phyloP scores from a whole-genome alignment of 2,329 filamentous ascomycete genomes.

The Penicillium sp. region DNA sequence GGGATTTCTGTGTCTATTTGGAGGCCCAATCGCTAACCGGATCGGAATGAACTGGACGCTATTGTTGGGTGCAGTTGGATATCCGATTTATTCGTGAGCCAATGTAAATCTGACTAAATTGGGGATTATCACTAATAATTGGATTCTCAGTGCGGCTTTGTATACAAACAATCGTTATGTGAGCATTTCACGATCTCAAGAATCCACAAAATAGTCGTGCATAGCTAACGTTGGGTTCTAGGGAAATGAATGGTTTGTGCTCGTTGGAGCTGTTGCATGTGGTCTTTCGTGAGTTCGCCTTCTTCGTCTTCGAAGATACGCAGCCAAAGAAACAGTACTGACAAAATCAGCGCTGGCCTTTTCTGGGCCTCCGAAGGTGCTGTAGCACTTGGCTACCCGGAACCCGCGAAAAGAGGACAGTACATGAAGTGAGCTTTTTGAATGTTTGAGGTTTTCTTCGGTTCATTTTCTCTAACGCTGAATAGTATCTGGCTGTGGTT shows the following conservation, averaged over 20 bases:
- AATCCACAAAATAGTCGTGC: not conserved
- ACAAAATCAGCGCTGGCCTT: conserved; percentile 43
- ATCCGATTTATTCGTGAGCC: conserved; percentile 49
- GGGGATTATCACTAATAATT: not conserved
- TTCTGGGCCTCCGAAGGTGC: conserved; percentile 59
- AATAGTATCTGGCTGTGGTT: conserved; percentile 54
- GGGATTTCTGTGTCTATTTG: conserved; percentile 50
- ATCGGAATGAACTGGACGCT: conserved; percentile 55
- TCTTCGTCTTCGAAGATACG: not conserved
- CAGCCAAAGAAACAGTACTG: not conserved
- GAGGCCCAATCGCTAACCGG: conserved; percentile 54
- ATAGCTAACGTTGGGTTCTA: conserved; percentile 9
- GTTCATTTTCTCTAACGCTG: not conserved
- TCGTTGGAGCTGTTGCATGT: conserved; percentile 54
- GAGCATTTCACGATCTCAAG: not conserved
- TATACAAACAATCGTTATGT: conserved; percentile 47
- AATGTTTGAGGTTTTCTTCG: not conserved
- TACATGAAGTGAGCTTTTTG: conserved; percentile 45
- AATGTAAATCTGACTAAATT: not conserved
- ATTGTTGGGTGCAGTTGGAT: conserved; percentile 49
- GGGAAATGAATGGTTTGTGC: conserved; percentile 58
- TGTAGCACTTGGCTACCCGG: conserved; percentile 55
- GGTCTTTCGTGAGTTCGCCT: conserved; percentile 44
- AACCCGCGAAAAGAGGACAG: conserved; percentile 51
- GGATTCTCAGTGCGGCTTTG: conserved; percentile 42